phyloP scores from a whole-genome alignment of 495 filamentous ascomycete species.

The Lophiotrema nucula region DNA sequence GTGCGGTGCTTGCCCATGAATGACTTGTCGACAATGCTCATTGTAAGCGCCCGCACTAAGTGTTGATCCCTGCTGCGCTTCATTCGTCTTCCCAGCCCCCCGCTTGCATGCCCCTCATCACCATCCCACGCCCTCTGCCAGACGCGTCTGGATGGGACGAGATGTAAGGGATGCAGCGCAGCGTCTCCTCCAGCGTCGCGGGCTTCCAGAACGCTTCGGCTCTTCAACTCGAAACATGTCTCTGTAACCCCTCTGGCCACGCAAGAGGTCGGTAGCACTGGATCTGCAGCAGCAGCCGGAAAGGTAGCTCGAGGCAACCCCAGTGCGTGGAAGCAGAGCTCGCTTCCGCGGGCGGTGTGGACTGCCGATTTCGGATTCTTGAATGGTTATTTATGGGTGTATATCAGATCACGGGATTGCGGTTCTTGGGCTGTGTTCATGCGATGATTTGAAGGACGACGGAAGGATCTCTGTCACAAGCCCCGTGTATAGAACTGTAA shows the following conservation, averaged over 20 bases:
- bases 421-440: conserved; percentile 15
- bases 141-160: not conserved
- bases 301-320: not conserved
- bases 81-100: conserved; percentile 1
- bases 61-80: conserved; percentile 20
- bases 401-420: conserved; percentile 1
- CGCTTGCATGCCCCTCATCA: conserved; percentile 5
- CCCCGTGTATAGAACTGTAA: too few species aligned
- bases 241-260: not conserved
- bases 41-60: conserved; percentile 30
- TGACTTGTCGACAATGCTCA: conserved; percentile 4
- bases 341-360: conserved; percentile 7
- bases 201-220: conserved; percentile 11
- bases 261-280: not conserved
- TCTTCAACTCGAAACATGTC: not conserved
- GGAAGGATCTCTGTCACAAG: not conserved
- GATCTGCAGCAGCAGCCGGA: conserved; percentile 1
- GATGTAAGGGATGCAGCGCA: conserved; percentile 7
- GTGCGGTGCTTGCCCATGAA: not conserved
- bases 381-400: conserved; percentile 6
- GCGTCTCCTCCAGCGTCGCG: not conserved
- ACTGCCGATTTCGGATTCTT: conserved; percentile 12
- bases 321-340: not conserved
- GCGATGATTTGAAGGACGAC: conserved; percentile 15
- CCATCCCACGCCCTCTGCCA: conserved; percentile 3